Percentiles rank a stretch among this genome's conserved stretches.
phyloP scores from a whole-genome alignment of 257 asterid genomes.

The Petrea volubilis region DNA sequence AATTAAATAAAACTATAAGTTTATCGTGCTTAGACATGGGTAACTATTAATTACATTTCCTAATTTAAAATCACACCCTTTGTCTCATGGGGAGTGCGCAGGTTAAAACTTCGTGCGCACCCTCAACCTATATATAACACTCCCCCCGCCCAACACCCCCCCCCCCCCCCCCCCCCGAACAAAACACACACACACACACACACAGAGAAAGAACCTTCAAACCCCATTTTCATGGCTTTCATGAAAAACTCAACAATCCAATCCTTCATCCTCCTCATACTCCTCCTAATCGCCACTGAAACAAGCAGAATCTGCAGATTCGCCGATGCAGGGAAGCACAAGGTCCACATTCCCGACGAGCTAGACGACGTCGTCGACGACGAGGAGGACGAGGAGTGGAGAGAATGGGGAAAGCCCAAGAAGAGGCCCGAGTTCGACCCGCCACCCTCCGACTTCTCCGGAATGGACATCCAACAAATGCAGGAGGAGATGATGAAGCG shows the following conservation, averaged over 20 bases:
- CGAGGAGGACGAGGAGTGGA: slow-evolving; percentile 87
- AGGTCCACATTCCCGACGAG: slow-evolving; percentile 79
- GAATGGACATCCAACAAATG: slow-evolving; percentile 48
- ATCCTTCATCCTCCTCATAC: slow-evolving; percentile 27
- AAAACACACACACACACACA: too few species aligned
- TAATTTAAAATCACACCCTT: slow-evolving; percentile 5
- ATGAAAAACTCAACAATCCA: slow-evolving; percentile 31
- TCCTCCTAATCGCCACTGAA: slow-evolving; percentile 44
- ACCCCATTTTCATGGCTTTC: too few species aligned
- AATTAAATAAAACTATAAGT: too few species aligned
- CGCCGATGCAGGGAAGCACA: slow-evolving; percentile 47
- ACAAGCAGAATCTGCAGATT: slow-evolving; percentile 27
- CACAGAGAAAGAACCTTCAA: too few species aligned
- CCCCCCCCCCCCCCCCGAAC: not conserved
- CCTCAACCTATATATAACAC: slow-evolving; percentile 27
- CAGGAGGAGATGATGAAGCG: slow-evolving; percentile 76
- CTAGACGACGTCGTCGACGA: slow-evolving; percentile 82
- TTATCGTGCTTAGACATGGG: too few species aligned
- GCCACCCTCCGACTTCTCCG: slow-evolving; percentile 60
- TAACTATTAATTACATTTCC: not conserved
- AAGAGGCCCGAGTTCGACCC: slow-evolving; percentile 68
- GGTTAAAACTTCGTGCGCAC: slow-evolving; percentile 9
- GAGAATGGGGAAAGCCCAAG: slow-evolving; percentile 74
- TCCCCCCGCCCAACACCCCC: not conserved
- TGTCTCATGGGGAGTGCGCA: slow-evolving; percentile 30